These are phyloP conservation scores for Fusarium agapanthi DNA, from an alignment of 2,329 filamentous ascomycete genomes.

Conservation along the genomic window DNA sequence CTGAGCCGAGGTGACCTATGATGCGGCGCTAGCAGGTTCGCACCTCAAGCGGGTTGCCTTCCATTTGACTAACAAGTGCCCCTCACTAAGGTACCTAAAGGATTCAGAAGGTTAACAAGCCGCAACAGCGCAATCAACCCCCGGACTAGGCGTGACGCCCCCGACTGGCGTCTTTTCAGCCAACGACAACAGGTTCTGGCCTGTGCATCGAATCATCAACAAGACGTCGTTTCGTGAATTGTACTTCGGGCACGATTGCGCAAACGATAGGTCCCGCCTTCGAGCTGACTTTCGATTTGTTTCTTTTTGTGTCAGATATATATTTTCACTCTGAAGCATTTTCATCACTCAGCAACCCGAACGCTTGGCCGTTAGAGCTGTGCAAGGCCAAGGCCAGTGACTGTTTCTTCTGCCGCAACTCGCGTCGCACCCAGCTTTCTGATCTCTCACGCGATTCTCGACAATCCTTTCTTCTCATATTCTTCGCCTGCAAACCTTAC, in stretches of 20 bases:
- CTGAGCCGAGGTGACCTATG: constrained; percentile 32
- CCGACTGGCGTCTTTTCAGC: constrained; percentile 30
- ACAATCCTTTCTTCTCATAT: constrained; percentile 12
- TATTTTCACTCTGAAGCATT: neutral
- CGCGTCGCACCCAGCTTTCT: constrained; percentile 3
- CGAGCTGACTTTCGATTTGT: constrained; percentile 20
- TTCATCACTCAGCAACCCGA: neutral
- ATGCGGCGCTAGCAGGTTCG: constrained; percentile 17
- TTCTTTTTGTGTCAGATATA: constrained; percentile 7
- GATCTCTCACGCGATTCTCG: constrained; percentile 2
- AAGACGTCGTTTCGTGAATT: constrained; percentile 33
- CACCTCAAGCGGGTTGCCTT: neutral
- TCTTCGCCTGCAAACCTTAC: constrained; percentile 5
- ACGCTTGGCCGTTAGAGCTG: neutral
- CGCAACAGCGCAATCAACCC: neutral
- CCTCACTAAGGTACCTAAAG: constrained; percentile 13
- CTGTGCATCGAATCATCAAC: constrained; percentile 40
- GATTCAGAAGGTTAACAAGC: constrained; percentile 19
- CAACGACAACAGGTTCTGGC: constrained; percentile 29
- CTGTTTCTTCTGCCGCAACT: constrained; percentile 1
- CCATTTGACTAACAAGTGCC: neutral
- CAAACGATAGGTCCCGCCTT: constrained; percentile 21
- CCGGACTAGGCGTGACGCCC: neutral
- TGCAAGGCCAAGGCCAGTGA: neutral
- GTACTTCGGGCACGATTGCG: constrained; percentile 19